A percentile compares a stretch with the other conserved stretches of the same genome.
Conservation (phyloP, 306 rosid genomes). For the Quercus engelmannii region DNA sequence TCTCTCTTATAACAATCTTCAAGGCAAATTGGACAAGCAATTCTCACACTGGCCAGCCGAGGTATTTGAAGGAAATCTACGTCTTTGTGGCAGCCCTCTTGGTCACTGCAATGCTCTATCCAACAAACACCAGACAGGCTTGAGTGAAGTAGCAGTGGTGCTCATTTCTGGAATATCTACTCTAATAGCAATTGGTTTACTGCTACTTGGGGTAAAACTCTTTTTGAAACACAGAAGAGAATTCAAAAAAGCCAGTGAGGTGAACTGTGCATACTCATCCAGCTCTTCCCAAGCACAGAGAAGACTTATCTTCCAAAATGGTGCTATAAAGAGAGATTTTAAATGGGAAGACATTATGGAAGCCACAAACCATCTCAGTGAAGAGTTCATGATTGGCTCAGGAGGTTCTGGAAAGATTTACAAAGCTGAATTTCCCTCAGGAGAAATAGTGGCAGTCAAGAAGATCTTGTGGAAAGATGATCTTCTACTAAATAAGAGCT, state of each 20-base stretch:
- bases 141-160: constrained; percentile 43
- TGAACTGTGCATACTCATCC: constrained; percentile 58
- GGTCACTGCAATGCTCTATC: constrained; percentile 36
- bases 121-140: constrained; percentile 30
- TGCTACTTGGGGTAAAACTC: constrained; percentile 43
- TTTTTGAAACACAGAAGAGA: constrained; percentile 48
- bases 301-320: constrained; percentile 61
- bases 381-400: constrained; percentile 75
- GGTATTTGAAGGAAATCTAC: constrained; percentile 64
- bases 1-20: constrained; percentile 71
- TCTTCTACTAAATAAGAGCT: constrained; percentile 66
- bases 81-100: constrained; percentile 80
- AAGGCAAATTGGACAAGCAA: constrained; percentile 58
- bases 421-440: constrained; percentile 65
- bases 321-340: constrained; percentile 54
- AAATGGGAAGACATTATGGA: constrained; percentile 88
- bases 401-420: constrained; percentile 93
- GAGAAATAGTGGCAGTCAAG: constrained; percentile 86
- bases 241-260: constrained; percentile 44
- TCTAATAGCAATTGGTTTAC: constrained; percentile 53
- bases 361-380: constrained; percentile 72
- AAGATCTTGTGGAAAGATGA: constrained; percentile 78
- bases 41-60: constrained; percentile 70
- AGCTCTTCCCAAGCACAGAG: constrained; percentile 67
- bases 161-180: constrained; percentile 67